Evolutionary conservation across 192 early-diverging fungal species (phyloP).

Genomic region (Gigaspora rosea): DNA sequence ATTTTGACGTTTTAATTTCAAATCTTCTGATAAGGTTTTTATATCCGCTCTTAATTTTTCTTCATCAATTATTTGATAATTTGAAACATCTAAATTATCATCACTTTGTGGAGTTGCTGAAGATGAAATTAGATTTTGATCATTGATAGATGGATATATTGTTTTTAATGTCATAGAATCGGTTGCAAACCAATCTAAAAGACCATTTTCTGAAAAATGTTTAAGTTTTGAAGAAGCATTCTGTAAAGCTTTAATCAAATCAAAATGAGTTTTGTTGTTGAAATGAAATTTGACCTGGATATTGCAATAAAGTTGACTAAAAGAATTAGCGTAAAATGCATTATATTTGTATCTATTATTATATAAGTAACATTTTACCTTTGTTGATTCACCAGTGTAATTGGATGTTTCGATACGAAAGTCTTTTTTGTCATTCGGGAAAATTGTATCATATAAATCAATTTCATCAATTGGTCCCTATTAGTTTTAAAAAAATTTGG

Average conservation of each 20-base stretch:
- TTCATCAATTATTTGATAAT: constrained; percentile 1
- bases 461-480: background rate
- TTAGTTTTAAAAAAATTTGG: background rate
- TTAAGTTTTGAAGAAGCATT: background rate
- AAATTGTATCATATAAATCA: background rate
- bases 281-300: background rate
- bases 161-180: background rate
- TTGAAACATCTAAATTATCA: background rate
- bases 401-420: background rate
- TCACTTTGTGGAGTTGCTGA: background rate
- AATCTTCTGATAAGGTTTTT: background rate
- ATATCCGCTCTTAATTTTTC: background rate
- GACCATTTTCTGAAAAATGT: background rate
- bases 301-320: background rate
- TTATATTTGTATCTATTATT: too few species aligned
- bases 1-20: background rate
- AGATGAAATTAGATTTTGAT: background rate
- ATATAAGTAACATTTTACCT: background rate
- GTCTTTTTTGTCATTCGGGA: background rate
- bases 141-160: background rate
- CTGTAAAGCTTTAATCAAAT: background rate
- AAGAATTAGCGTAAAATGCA: background rate
- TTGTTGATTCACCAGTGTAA: background rate
- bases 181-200: background rate
- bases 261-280: background rate